phyloP scores from a whole-genome alignment of 805 yeast species.

The Spathaspora boniae region DNA sequence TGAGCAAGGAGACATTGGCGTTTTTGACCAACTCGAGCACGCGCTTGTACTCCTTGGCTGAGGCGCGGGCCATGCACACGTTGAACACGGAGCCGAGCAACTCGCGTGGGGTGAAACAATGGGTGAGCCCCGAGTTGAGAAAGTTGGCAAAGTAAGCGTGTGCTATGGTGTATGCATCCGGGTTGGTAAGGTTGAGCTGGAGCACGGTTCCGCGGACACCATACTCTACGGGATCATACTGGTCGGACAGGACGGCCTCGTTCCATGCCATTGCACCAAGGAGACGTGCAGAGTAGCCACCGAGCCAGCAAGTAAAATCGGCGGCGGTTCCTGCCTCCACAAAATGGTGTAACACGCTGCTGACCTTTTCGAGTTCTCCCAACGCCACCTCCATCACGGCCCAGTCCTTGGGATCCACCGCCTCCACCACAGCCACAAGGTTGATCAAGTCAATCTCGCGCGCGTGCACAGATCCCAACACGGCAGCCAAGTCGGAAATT shows the following conservation, averaged over 20 bases:
- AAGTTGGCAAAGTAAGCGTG: slow-evolving; percentile 42
- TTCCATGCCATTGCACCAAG: slow-evolving; percentile 26
- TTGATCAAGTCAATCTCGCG: slow-evolving; percentile 23
- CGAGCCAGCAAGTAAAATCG: slow-evolving; percentile 17
- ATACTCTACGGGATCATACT: slow-evolving; percentile 33
- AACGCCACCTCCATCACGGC: slow-evolving; percentile 35
- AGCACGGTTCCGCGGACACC: slow-evolving; percentile 28
- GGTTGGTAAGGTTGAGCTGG: slow-evolving; percentile 4
- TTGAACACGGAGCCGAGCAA: slow-evolving; percentile 44
- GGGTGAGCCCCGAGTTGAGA: slow-evolving; percentile 48
- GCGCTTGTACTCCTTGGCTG: slow-evolving; percentile 55
- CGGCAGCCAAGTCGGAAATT: slow-evolving; percentile 37
- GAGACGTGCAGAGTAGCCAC: slow-evolving; percentile 14
- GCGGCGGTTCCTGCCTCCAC: no score
- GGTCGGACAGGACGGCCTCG: slow-evolving; percentile 10
- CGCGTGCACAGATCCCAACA: slow-evolving; percentile 25
- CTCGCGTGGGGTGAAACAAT: slow-evolving; percentile 48
- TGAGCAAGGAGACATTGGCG: slow-evolving; percentile 42
- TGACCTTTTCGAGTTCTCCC: slow-evolving; percentile 29
- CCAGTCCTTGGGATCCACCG: no score
- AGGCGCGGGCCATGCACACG: slow-evolving; percentile 27
- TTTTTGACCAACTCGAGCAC: slow-evolving; percentile 50
- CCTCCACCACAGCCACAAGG: slow-evolving; percentile 19
- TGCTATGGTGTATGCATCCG: slow-evolving; percentile 20
- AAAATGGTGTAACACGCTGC: slow-evolving; percentile 29